Conservation (phyloP, 768 basidiomycete genomes). For the Suillus brevipes region DNA sequence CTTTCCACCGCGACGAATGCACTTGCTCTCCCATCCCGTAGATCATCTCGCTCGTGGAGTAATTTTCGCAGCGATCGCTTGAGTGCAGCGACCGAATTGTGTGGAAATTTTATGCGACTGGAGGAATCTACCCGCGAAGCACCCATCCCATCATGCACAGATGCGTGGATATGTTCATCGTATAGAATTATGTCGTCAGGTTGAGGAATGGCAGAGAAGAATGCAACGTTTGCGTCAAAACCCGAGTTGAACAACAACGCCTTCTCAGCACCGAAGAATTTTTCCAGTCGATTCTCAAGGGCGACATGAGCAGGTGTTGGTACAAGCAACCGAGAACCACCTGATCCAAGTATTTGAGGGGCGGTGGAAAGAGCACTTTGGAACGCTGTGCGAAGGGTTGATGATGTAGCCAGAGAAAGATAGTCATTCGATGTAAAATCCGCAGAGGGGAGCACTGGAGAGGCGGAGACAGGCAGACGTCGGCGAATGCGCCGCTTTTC, state of each 20-base stretch:
- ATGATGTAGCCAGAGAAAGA: conserved; percentile 72
- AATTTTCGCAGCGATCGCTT: conserved; percentile 44
- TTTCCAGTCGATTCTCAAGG: conserved; percentile 68
- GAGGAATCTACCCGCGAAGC: conserved; percentile 47
- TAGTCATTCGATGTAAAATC: conserved; percentile 95
- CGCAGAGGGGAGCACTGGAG: conserved; percentile 33
- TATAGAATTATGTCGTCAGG: conserved; percentile 73
- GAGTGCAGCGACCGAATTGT: conserved; percentile 67
- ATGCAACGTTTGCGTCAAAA: conserved; percentile 87
- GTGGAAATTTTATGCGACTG: conserved; percentile 54
- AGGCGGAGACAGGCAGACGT: conserved; percentile 53
- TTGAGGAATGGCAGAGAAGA: conserved; percentile 82
- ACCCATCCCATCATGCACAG: conserved; percentile 89
- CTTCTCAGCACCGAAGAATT: conserved; percentile 60
- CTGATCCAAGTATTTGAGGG: conserved; percentile 76
- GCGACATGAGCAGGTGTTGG: conserved; percentile 53
- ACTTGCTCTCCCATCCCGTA: conserved; percentile 43
- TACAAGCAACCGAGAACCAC: conserved; percentile 85
- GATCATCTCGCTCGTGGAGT: conserved; percentile 33
- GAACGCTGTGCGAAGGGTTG: conserved; percentile 55
- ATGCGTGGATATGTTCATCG: conserved; percentile 89
- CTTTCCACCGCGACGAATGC: conserved; percentile 87
- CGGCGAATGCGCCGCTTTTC: conserved; percentile 69
- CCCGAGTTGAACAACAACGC: conserved; percentile 91
- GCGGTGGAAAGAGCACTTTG: conserved; percentile 49